Percentiles rank a stretch among this genome's conserved stretches.
phyloP scores from a whole-genome alignment of 2,329 filamentous ascomycete species.

The Raffaelea albimanens region DNA sequence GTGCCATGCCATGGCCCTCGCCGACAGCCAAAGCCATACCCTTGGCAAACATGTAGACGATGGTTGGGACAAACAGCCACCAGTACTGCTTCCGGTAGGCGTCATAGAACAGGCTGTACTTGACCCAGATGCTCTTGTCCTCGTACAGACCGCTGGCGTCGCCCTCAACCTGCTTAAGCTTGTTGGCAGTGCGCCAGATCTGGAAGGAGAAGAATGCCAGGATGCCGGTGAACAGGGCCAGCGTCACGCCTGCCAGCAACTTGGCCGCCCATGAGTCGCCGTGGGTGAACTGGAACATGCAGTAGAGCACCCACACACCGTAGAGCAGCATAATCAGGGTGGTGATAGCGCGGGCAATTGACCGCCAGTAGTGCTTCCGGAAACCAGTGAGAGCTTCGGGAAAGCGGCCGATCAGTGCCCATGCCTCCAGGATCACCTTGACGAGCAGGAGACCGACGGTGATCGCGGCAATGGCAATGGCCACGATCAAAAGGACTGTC shows the following conservation, averaged over 20 bases:
- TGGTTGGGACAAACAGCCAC: slow-evolving; percentile 90
- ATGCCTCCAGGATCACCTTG: slow-evolving; percentile 84
- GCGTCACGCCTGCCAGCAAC: slow-evolving; percentile 68
- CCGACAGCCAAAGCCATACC: slow-evolving; percentile 76
- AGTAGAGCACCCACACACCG: slow-evolving; percentile 91
- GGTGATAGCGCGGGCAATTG: slow-evolving; percentile 80
- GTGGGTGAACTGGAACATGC: slow-evolving; percentile 86
- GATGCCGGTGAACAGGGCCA: slow-evolving; percentile 69
- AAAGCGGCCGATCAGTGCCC: slow-evolving; percentile 83
- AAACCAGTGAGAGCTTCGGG: slow-evolving; percentile 72
- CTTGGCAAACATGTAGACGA: slow-evolving; percentile 85
- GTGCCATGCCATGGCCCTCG: slow-evolving; percentile 74
- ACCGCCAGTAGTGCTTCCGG: slow-evolving; percentile 93
- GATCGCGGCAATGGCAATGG: slow-evolving; percentile 75
- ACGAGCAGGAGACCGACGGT: slow-evolving; percentile 78
- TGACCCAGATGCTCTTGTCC: slow-evolving; percentile 82
- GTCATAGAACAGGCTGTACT: slow-evolving; percentile 97
- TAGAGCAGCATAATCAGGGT: slow-evolving; percentile 86
- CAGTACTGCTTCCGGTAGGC: slow-evolving; percentile 90
- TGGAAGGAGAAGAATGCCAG: slow-evolving; percentile 77
- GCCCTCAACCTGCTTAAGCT: slow-evolving; percentile 67
- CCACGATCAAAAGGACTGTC: slow-evolving; percentile 83
- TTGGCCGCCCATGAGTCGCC: slow-evolving; percentile 95
- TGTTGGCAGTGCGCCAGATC: slow-evolving; percentile 68
- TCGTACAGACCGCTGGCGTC: slow-evolving; percentile 69